Conservation (phyloP, 345 rosid species). For the Cardiospermum halicacabum region DNA sequence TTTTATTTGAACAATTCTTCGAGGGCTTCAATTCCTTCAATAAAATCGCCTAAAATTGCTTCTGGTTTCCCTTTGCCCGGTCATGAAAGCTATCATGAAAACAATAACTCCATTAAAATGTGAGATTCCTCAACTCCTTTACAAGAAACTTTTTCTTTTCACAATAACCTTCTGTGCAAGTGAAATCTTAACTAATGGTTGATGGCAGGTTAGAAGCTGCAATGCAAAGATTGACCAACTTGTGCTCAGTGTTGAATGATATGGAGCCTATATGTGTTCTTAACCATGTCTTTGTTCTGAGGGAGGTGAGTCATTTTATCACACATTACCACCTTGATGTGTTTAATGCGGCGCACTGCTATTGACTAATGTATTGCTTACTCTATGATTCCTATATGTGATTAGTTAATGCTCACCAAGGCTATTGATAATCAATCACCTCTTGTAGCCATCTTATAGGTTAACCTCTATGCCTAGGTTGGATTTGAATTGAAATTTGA, state of each 20-base stretch:
- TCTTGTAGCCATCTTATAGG: neutral
- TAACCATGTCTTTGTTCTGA: conserved; percentile 90
- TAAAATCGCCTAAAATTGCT: conserved; percentile 73
- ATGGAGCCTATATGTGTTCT: conserved; percentile 99
- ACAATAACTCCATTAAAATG: conserved; percentile 86
- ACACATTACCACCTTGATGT: neutral
- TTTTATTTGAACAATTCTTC: conserved; percentile 71
- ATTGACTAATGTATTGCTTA: neutral
- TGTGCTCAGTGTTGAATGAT: conserved; percentile 91
- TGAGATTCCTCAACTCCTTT: conserved; percentile 29
- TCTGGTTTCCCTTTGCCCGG: conserved; percentile 82
- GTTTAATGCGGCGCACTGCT: neutral
- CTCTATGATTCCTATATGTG: neutral
- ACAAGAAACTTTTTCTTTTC: neutral
- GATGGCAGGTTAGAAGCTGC: conserved; percentile 98
- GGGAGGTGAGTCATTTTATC: conserved; percentile 66
- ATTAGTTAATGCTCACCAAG: neutral
- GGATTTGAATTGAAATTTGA: neutral
- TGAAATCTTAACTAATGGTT: conserved; percentile 13
- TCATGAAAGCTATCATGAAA: conserved; percentile 95
- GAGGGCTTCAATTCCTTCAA: conserved; percentile 54
- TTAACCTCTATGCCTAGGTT: neutral
- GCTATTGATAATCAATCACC: neutral
- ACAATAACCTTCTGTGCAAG: conserved; percentile 10
- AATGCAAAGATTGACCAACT: conserved; percentile 93